phyloP scores from a whole-genome alignment of 2,329 filamentous ascomycete genomes.

The Apiospora koreana region DNA sequence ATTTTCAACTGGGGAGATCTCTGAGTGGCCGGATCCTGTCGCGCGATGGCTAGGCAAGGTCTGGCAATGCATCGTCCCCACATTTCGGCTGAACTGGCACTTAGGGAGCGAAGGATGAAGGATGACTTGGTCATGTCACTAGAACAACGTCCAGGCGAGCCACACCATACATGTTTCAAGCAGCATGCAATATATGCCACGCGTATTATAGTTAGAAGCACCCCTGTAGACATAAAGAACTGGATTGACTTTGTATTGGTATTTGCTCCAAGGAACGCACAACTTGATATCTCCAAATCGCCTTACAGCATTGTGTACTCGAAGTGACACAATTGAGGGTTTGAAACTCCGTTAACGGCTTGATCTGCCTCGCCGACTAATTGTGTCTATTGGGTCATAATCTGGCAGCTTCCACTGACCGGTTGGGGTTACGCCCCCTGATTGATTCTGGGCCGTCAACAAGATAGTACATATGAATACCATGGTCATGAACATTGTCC shows the following conservation, averaged over 20 bases:
- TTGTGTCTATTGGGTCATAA: no score
- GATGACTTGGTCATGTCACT: not conserved
- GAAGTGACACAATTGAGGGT: not conserved
- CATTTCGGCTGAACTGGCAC: not conserved
- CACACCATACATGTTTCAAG: not conserved
- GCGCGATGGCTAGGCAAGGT: not conserved
- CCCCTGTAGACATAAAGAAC: not conserved
- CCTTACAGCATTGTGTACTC: not conserved
- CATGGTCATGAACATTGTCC: no score
- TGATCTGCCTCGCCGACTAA: not conserved
- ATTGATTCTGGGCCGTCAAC: no score
- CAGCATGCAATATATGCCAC: not conserved
- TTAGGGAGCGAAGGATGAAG: not conserved
- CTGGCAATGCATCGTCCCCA: not conserved
- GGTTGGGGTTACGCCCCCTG: no score
- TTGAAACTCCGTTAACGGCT: no score
- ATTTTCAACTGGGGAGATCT: not conserved
- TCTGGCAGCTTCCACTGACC: not conserved
- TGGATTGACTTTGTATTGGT: not conserved
- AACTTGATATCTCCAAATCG: no score
- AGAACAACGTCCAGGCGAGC: not conserved
- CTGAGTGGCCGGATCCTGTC: not conserved
- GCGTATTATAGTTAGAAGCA: not conserved
- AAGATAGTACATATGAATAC: no score
- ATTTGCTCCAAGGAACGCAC: not conserved